phyloP scores from a whole-genome alignment of 2,329 filamentous ascomycete species.

The Diaporthe vexans region DNA sequence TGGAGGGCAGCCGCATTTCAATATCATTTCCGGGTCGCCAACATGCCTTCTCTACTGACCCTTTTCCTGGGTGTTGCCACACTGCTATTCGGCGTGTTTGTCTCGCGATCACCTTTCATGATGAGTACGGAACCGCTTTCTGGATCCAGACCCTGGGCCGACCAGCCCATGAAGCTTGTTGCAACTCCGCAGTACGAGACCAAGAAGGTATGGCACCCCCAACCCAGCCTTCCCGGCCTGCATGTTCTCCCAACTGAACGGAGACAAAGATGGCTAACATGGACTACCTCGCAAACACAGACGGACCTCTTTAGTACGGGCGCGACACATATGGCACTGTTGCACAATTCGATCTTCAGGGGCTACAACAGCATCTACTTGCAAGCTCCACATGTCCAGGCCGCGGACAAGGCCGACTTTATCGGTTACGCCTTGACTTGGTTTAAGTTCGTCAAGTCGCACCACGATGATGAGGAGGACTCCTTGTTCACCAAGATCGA shows the following conservation, averaged over 20 bases:
- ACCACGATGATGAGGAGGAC: slow-evolving; percentile 73
- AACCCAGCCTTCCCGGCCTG: background rate
- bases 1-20: slow-evolving; percentile 23
- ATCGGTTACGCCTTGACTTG: slow-evolving; percentile 70
- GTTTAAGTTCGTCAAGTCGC: slow-evolving; percentile 70
- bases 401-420: slow-evolving; percentile 68
- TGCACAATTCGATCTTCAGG: slow-evolving; percentile 74
- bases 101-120: slow-evolving; percentile 55
- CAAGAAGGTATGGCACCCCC: slow-evolving; percentile 57
- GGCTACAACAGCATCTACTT: slow-evolving; percentile 75
- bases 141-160: slow-evolving; percentile 62
- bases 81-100: slow-evolving; percentile 53
- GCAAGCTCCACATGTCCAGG: slow-evolving; percentile 67
- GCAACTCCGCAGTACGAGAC: slow-evolving; percentile 67
- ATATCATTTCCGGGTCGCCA: slow-evolving; percentile 9
- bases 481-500: slow-evolving; percentile 69
- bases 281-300: slow-evolving; percentile 49
- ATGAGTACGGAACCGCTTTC: slow-evolving; percentile 53
- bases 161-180: slow-evolving; percentile 67
- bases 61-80: slow-evolving; percentile 51
- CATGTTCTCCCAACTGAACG: background rate
- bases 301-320: slow-evolving; percentile 71
- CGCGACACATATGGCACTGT: slow-evolving; percentile 72
- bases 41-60: slow-evolving; percentile 40
- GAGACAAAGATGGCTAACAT: slow-evolving; percentile 9